Evolutionary conservation across 257 asterid genomes (phyloP).

Genomic region (Salvia rosmarinus): DNA sequence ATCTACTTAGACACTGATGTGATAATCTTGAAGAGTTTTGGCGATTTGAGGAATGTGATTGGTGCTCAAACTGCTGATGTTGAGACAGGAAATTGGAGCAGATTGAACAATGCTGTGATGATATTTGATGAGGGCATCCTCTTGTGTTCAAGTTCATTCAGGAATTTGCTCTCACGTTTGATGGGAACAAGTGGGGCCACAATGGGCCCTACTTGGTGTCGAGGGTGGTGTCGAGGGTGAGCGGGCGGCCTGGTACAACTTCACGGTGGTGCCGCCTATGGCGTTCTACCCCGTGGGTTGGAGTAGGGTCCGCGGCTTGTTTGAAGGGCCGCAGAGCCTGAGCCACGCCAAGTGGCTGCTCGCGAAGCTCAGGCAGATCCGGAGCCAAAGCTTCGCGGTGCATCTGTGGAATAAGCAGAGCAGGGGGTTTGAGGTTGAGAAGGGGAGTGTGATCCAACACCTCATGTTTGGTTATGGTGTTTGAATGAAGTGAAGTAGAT

Average conservation of each 20-base stretch:
- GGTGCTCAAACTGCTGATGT: constrained; percentile 80
- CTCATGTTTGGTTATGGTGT: constrained; percentile 55
- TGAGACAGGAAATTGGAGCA: constrained; percentile 72
- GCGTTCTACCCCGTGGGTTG: constrained; percentile 96
- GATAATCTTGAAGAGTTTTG: constrained; percentile 57
- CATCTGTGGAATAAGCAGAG: constrained; percentile 97
- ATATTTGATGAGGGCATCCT: constrained; percentile 81
- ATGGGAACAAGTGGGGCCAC: constrained; percentile 98
- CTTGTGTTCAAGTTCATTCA: constrained; percentile 76
- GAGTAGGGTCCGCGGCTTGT: constrained; percentile 67
- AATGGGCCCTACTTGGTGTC: constrained; percentile 95
- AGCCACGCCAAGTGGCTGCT: constrained; percentile 65
- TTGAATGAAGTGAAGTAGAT: constrained; percentile 25
- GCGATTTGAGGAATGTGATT: constrained; percentile 56
- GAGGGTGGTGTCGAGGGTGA: constrained; percentile 74
- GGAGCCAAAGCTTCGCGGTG: constrained; percentile 55
- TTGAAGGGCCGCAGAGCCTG: constrained; percentile 56
- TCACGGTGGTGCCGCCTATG: constrained; percentile 66
- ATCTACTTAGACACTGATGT: constrained; percentile 84
- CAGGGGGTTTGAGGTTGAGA: constrained; percentile 51
- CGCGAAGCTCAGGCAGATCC: constrained; percentile 62
- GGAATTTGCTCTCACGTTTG: constrained; percentile 89
- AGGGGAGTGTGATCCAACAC: constrained; percentile 73
- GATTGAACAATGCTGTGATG: constrained; percentile 92
- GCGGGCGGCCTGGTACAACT: constrained; percentile 55